Conservation (phyloP, 2,329 filamentous ascomycete genomes). For the Passalora sequoiae region DNA sequence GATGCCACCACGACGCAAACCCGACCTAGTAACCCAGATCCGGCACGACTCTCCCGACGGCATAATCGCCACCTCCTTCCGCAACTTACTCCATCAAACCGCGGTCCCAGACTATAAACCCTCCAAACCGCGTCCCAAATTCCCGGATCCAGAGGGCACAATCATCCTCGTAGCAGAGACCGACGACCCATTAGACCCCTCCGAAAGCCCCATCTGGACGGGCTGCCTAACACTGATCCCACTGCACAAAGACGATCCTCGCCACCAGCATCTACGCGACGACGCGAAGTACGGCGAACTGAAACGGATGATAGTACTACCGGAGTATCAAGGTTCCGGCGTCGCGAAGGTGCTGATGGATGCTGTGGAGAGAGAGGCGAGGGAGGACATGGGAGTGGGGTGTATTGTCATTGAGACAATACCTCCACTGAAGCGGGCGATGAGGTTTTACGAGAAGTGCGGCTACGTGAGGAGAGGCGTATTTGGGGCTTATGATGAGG, state of each 20-base stretch:
- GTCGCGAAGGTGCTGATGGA: not conserved
- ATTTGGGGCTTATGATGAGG: not conserved
- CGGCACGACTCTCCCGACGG: not conserved
- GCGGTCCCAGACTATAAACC: not conserved
- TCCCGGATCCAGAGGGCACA: not conserved
- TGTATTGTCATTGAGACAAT: conserved; percentile 1
- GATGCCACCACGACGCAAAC: too few species aligned
- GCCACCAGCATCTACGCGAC: not conserved
- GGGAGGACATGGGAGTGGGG: not conserved
- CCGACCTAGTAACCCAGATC: not conserved
- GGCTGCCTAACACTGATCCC: conserved; percentile 1
- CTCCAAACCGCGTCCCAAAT: not conserved
- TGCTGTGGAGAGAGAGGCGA: not conserved
- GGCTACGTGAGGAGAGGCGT: not conserved
- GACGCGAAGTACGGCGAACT: not conserved
- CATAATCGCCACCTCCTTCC: not conserved
- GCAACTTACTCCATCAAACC: not conserved
- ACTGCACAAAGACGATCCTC: not conserved
- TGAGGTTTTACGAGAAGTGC: conserved; percentile 3
- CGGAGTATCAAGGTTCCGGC: not conserved
- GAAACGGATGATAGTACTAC: conserved; percentile 3
- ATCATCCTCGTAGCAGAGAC: not conserved
- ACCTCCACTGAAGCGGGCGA: not conserved
- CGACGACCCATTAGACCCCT: not conserved
- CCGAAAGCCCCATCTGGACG: not conserved